A percentile compares a stretch with the other conserved stretches of the same genome.
Conservation (phyloP, 441 rosid species). For the Melastoma candidum region DNA sequence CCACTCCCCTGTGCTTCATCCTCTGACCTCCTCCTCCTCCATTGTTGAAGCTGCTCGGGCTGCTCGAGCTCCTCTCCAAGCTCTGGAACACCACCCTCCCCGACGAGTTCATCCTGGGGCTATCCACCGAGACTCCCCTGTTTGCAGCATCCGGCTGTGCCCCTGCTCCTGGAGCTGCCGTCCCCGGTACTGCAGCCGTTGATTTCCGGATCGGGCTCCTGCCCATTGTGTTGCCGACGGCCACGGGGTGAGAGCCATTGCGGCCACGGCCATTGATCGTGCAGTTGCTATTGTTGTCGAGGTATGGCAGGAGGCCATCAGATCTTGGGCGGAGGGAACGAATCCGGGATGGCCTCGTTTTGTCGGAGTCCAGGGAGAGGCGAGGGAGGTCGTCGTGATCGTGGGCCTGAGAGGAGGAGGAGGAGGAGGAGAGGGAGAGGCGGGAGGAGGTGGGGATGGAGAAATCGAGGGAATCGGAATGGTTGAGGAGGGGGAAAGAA, state of each 20-base stretch:
- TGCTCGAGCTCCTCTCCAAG: slow-evolving; percentile 86
- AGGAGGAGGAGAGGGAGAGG: slow-evolving; percentile 32
- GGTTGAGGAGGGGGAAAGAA: slow-evolving; percentile 53
- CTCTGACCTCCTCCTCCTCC: slow-evolving; percentile 61
- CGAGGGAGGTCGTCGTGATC: slow-evolving; percentile 79
- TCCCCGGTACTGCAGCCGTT: too few relatives aligned
- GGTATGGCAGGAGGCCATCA: slow-evolving; percentile 14
- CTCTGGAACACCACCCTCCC: slow-evolving; percentile 90
- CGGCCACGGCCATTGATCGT: slow-evolving; percentile 1
- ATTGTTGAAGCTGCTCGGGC: slow-evolving; percentile 77
- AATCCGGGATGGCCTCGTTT: slow-evolving; percentile 48
- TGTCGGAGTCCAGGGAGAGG: slow-evolving; percentile 76
- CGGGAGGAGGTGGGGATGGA: slow-evolving; percentile 66
- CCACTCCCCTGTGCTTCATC: slow-evolving; percentile 74
- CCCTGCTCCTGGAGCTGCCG: slow-evolving; percentile 8
- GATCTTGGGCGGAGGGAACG: slow-evolving; percentile 42
- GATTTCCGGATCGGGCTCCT: slow-evolving; percentile 50
- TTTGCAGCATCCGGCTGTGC: slow-evolving; percentile 5
- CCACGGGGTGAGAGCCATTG: neutral
- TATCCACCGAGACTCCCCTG: slow-evolving; percentile 72
- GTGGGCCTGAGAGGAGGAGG: slow-evolving; percentile 68
- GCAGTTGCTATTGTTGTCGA: neutral
- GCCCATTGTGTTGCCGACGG: slow-evolving; percentile 21
- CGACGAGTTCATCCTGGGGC: slow-evolving; percentile 85
- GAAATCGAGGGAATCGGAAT: slow-evolving; percentile 38